Percentiles rank a stretch among this genome's conserved stretches.
phyloP scores from a whole-genome alignment of 371 early-diverging fungal species.

The Sporodiniella umbellata region DNA sequence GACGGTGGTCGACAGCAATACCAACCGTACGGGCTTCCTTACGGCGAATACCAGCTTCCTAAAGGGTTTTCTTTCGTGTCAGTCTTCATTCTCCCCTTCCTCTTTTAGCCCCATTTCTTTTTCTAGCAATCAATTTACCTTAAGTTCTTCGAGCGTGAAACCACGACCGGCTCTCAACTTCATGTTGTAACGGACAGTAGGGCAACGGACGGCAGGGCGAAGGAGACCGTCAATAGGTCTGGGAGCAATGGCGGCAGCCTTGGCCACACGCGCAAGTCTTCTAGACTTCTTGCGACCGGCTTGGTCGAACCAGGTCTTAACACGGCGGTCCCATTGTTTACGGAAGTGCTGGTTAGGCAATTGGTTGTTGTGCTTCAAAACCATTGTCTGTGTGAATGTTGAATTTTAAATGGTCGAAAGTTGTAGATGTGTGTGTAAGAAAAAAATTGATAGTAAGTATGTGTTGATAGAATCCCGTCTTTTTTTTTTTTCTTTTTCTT shows the following conservation, averaged over 20 bases:
- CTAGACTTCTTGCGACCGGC: constrained; percentile 94
- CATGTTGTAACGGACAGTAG: constrained; percentile 98
- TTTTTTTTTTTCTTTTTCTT: not conserved
- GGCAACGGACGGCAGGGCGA: constrained; percentile 98
- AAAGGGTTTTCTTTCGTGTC: constrained; percentile 2
- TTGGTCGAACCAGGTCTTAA: constrained; percentile 99
- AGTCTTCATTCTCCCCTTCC: not conserved
- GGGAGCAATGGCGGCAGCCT: constrained; percentile 96
- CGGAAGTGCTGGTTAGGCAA: constrained; percentile 98
- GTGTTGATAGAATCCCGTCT: not conserved
- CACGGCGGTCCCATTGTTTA: constrained; percentile 98
- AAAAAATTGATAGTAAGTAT: not conserved
- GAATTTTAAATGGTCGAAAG: not conserved
- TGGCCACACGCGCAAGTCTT: constrained; percentile 84
- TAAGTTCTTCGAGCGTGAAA: constrained; percentile 98
- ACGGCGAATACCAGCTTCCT: constrained; percentile 92
- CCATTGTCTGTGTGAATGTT: constrained; percentile 37
- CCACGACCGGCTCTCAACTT: constrained; percentile 98
- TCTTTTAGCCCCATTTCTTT: not conserved
- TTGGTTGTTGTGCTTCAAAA: constrained; percentile 98
- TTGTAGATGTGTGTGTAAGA: not conserved
- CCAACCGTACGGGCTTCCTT: constrained; percentile 97
- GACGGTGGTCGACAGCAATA: constrained; percentile 98
- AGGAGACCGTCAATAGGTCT: constrained; percentile 96
- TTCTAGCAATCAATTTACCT: constrained; percentile 53